A percentile compares a stretch with the other conserved stretches of the same genome.
Evolutionary conservation across 1,284 basidiomycete genomes (phyloP).

Genomic region (Fereydounia khargensis): DNA sequence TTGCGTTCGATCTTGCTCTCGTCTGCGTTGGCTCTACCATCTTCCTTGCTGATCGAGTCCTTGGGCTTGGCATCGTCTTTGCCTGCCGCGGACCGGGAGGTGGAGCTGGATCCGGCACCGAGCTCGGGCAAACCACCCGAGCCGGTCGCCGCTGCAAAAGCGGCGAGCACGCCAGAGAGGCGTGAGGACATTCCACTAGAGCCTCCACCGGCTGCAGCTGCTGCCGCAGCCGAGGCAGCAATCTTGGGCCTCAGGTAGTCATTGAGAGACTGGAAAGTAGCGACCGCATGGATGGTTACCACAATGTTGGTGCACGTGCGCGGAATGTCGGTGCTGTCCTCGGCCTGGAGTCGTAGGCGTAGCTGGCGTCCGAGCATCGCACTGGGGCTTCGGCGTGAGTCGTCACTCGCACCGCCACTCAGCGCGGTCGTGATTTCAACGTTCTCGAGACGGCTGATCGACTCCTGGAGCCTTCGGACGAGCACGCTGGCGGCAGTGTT

Average conservation of each 20-base stretch:
- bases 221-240: conserved; percentile 9
- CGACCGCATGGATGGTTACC: conserved; percentile 53
- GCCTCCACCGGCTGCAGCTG: conserved; percentile 64
- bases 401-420: conserved; percentile 21
- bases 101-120: conserved; percentile 1
- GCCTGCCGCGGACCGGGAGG: background rate
- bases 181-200: conserved; percentile 62
- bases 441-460: conserved; percentile 49
- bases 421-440: conserved; percentile 45
- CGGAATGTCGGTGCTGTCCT: conserved; percentile 40
- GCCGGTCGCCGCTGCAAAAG: conserved; percentile 69
- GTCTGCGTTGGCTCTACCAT: background rate
- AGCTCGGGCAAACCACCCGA: conserved; percentile 19
- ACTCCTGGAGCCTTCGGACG: conserved; percentile 47
- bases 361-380: conserved; percentile 46
- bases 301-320: conserved; percentile 46
- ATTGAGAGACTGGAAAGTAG: conserved; percentile 48
- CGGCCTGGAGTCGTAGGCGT: conserved; percentile 48
- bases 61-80: background rate
- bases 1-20: background rate
- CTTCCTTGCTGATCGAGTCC: background rate
- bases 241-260: conserved; percentile 55
- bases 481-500: conserved; percentile 26
- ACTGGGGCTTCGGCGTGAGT: conserved; percentile 32
- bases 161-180: conserved; percentile 83